Evolutionary conservation across 352 stramenopile species (phyloP), one percentile per base, ranked within the genome.

Genomic region (Halophytophthora batemanensis): DNA sequence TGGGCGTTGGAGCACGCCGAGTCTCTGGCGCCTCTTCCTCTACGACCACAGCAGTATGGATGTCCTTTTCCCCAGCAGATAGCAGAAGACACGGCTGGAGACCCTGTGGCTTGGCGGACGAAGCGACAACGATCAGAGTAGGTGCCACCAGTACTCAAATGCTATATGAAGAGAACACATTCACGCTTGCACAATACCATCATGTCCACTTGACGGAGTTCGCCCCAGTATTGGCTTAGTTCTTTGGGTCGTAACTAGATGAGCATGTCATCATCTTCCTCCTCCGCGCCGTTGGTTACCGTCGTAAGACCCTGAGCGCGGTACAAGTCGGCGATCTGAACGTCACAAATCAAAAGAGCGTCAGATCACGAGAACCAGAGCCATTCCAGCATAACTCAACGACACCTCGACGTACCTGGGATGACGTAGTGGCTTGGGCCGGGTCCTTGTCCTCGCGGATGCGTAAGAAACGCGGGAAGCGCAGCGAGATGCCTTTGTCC

Each of bases 381-480:
- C n/a, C n/a, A 8, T 15, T 18, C 3, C 6, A 31, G 25, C 7
- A 37, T 15, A 23, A 39, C 17, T 19, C n/a, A 35, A 6, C 11
- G 10, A 33, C 14, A 41, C 2, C 35, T 12, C 18, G 12, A 44
- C 52, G 46, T 60, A 99, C 96, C 79, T 99, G 97, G 37, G 97
- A 86, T 23, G 93, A 89, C 2, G 70, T 97, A 6, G 98, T 99
- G 10, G 96, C 96, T 40, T 99, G 72, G 25, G 97, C 93, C 3
- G 95, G 85, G 23, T 86, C 81, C 80, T 99, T 99, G 82, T 99
- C 98, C 11, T 98, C 87, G 23, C 98, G 89, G 39, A 98, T 82
- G 25, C 97, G 92, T 59, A 99, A 87, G 67, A 99, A 99, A 14
- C 98, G 89, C 37, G 98, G 98, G 74, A 99, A 99, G 13, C 98